Evolutionary conservation across 768 basidiomycete species (phyloP).

Genomic region (Hericium alpestre): DNA sequence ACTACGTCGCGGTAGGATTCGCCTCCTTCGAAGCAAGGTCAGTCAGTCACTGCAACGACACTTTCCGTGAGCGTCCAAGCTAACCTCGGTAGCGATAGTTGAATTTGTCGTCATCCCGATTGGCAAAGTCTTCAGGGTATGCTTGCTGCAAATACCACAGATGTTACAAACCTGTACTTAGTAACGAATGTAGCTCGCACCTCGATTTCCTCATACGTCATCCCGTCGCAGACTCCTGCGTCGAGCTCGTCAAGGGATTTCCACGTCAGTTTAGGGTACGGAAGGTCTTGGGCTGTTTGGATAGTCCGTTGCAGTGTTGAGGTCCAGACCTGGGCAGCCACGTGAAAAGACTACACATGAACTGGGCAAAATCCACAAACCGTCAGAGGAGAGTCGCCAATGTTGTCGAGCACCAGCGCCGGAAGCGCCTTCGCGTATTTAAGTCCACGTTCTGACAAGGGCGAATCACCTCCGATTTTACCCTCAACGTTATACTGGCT

Average conservation of each 20-base stretch:
- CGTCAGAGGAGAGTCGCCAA: slow-evolving; percentile 81
- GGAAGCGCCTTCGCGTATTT: slow-evolving; percentile 83
- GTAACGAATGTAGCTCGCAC: slow-evolving; percentile 25
- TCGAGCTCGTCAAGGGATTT: slow-evolving; percentile 97
- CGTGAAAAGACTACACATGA: background rate
- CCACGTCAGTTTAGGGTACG: slow-evolving; percentile 92
- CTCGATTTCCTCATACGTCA: slow-evolving; percentile 99
- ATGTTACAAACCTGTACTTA: background rate
- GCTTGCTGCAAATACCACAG: slow-evolving; percentile 44
- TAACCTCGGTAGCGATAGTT: slow-evolving; percentile 90
- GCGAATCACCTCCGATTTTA: slow-evolving; percentile 95
- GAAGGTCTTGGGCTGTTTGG: slow-evolving; percentile 74
- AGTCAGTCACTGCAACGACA: background rate
- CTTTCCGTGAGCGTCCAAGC: slow-evolving; percentile 1
- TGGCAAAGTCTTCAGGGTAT: slow-evolving; percentile 97
- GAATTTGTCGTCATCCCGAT: slow-evolving; percentile 98
- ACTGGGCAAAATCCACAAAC: slow-evolving; percentile 29
- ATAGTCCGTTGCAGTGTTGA: slow-evolving; percentile 92
- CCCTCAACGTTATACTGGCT: slow-evolving; percentile 94
- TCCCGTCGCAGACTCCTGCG: slow-evolving; percentile 97
- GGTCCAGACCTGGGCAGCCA: slow-evolving; percentile 75
- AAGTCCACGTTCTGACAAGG: slow-evolving; percentile 74
- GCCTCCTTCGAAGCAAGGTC: slow-evolving; percentile 36
- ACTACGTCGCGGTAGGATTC: slow-evolving; percentile 98
- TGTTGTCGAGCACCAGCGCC: slow-evolving; percentile 76